phyloP scores from a whole-genome alignment of 345 rosid genomes.

The Euphorbia peplus region DNA sequence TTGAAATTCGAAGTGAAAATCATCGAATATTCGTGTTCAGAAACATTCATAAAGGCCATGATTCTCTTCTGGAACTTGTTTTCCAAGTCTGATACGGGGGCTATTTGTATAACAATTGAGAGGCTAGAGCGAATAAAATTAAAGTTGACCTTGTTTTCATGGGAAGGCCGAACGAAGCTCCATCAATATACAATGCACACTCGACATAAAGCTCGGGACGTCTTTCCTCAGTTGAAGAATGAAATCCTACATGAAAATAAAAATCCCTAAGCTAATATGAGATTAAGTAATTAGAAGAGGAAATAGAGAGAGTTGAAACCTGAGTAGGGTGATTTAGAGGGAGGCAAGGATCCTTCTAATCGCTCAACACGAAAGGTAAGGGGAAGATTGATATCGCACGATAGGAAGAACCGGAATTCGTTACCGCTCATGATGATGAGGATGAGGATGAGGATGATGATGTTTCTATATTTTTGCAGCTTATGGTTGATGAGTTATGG shows the following conservation, averaged over 20 bases:
- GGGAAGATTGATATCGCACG: constrained; percentile 92
- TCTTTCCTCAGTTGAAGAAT: constrained; percentile 51
- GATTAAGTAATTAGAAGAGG: not conserved
- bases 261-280: not conserved
- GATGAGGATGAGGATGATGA: too few relatives aligned
- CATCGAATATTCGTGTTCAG: too few relatives aligned
- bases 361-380: constrained; percentile 88
- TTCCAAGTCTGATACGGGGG: too few relatives aligned
- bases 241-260: constrained; percentile 34
- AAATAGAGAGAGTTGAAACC: constrained; percentile 32
- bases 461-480: not conserved
- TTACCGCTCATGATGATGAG: constrained; percentile 65
- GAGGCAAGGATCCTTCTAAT: constrained; percentile 69
- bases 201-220: constrained; percentile 75
- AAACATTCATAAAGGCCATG: too few relatives aligned
- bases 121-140: constrained; percentile 6
- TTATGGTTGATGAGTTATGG: not conserved
- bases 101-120: too few relatives aligned
- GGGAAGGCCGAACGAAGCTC: constrained; percentile 90
- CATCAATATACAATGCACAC: constrained; percentile 82
- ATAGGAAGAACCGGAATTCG: constrained; percentile 94
- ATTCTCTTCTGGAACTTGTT: too few relatives aligned
- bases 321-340: constrained; percentile 40
- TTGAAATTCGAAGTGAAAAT: too few relatives aligned
- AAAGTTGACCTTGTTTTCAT: constrained; percentile 66